These are phyloP conservation scores for Ophiocordyceps australis DNA, from an alignment of 2,329 filamentous ascomycete genomes.

Conservation along the genomic window DNA sequence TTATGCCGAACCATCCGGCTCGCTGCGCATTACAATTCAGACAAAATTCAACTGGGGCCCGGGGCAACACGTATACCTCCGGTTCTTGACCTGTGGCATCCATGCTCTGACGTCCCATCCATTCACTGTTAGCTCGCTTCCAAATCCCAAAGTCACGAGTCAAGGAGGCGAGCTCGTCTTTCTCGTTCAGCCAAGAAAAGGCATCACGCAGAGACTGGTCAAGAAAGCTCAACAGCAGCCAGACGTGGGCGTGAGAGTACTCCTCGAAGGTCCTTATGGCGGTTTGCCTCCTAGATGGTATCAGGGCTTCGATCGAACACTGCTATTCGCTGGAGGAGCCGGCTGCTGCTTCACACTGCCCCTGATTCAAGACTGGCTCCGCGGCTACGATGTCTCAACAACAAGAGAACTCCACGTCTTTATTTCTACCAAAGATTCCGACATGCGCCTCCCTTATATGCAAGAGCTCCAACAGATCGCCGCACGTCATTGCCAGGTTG, in stretches of 20 bases:
- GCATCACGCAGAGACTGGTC: slow-evolving; percentile 28
- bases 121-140: slow-evolving; percentile 34
- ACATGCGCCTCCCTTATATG: slow-evolving; percentile 10
- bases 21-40: slow-evolving; percentile 21
- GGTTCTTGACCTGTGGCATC: slow-evolving; percentile 25
- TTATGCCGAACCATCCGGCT: slow-evolving; percentile 14
- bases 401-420: slow-evolving; percentile 5
- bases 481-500: slow-evolving; percentile 1
- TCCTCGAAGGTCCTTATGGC: slow-evolving; percentile 41
- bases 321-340: slow-evolving; percentile 36
- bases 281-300: slow-evolving; percentile 21
- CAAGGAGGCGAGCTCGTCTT: slow-evolving; percentile 28
- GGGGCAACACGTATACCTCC: slow-evolving; percentile 36
- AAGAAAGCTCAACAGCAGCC: slow-evolving; percentile 17
- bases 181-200: slow-evolving; percentile 28
- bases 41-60: slow-evolving; percentile 26
- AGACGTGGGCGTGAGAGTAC: slow-evolving; percentile 18
- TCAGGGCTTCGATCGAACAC: slow-evolving; percentile 17
- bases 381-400: slow-evolving; percentile 2
- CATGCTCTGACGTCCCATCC: slow-evolving; percentile 29
- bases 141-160: slow-evolving; percentile 7
- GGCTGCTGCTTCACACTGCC: slow-evolving; percentile 33
- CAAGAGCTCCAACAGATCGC: slow-evolving; percentile 5
- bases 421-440: slow-evolving; percentile 10
- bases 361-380: slow-evolving; percentile 20